These are phyloP conservation scores for Didymella sp. DNA, from an alignment of 2,329 filamentous ascomycete genomes.

Conservation along the genomic window DNA sequence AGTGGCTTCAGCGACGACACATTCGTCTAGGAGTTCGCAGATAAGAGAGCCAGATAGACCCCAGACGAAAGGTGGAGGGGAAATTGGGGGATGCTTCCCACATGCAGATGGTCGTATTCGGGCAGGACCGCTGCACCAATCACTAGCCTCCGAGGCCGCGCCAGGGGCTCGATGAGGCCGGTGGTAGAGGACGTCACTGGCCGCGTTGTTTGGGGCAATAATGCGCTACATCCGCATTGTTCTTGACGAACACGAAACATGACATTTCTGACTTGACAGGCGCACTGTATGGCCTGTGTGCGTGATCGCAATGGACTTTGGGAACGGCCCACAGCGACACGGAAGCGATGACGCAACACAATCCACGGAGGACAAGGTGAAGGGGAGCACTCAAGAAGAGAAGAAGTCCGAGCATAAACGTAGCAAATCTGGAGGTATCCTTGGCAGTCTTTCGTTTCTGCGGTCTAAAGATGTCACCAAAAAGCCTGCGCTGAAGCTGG, in stretches of 20 bases:
- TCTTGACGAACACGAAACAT: conserved; percentile 26
- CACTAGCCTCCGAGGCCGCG: conserved; percentile 23
- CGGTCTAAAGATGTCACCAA: conserved; percentile 54
- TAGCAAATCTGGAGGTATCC: conserved; percentile 68
- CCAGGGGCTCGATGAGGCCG: conserved; percentile 20
- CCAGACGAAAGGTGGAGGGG: conserved; percentile 31
- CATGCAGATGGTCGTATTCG: conserved; percentile 29
- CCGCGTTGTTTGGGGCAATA: conserved; percentile 14
- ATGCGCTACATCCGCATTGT: conserved; percentile 14
- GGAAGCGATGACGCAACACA: conserved; percentile 19
- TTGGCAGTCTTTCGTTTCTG: conserved; percentile 75
- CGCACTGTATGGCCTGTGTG: conserved; percentile 24
- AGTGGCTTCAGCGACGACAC: conserved; percentile 24
- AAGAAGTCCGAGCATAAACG: conserved; percentile 52
- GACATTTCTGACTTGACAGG: conserved; percentile 23
- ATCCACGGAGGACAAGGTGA: conserved; percentile 9
- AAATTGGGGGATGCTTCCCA: conserved; percentile 31
- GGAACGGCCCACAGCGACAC: conserved; percentile 14
- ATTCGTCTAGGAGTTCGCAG: conserved; percentile 20
- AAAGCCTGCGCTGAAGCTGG: conserved; percentile 26
- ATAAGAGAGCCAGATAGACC: conserved; percentile 25
- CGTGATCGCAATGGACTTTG: conserved; percentile 36
- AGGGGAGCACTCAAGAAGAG: conserved; percentile 12
- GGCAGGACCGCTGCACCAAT: conserved; percentile 30
- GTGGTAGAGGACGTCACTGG: conserved; percentile 19